These are phyloP conservation scores for Lecanoromycetidae sp. DNA, from an alignment of 2,329 filamentous ascomycete species.

Conservation along the genomic window DNA sequence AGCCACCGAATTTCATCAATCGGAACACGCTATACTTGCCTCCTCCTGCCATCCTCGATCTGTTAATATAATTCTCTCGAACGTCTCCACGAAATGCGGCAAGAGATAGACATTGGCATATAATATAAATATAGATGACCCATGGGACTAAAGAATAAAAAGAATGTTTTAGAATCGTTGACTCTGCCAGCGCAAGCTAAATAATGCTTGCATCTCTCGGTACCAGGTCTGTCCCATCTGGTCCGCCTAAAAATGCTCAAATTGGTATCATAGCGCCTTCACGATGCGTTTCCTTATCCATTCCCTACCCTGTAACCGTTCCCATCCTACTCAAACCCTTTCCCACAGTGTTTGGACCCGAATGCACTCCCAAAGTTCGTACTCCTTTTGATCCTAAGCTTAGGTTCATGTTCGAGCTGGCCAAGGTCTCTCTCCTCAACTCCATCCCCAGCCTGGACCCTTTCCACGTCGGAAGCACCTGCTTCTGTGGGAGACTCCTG, in stretches of 20 bases:
- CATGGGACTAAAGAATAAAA: too few species aligned
- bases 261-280: constrained; percentile 7
- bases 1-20: too few species aligned
- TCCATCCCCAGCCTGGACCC: background rate
- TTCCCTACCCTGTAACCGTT: background rate
- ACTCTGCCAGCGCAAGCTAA: background rate
- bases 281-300: background rate
- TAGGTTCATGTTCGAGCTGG: constrained; percentile 15
- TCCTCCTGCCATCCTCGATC: too few species aligned
- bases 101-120: too few species aligned
- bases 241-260: background rate
- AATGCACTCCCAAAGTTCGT: constrained; percentile 21
- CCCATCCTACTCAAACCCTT: constrained; percentile 2
- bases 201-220: background rate
- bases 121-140: too few species aligned
- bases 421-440: background rate
- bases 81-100: too few species aligned
- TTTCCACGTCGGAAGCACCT: background rate
- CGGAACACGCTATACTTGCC: too few species aligned
- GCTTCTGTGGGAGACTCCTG: background rate
- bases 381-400: constrained; percentile 18
- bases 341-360: constrained; percentile 8
- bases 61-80: too few species aligned
- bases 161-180: too few species aligned
- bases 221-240: too few species aligned